A percentile compares a stretch with the other conserved stretches of the same genome.
Conservation (phyloP, 805 yeast genomes). For the Suhomyces sp. region DNA sequence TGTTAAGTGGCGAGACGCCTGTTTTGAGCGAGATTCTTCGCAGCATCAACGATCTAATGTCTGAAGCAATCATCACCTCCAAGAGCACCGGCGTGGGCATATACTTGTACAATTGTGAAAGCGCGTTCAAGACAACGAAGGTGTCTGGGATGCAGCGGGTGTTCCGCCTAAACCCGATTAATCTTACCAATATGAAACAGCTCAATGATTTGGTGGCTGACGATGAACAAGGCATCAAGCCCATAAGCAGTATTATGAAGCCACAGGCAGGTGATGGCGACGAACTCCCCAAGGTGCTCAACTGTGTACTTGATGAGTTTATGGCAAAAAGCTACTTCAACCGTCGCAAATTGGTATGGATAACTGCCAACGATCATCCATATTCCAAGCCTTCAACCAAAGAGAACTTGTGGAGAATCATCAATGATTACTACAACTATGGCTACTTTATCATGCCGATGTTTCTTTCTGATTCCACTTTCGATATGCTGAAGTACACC, state of each 20-base stretch:
- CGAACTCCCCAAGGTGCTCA: constrained; percentile 41
- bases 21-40: constrained; percentile 52
- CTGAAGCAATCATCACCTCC: constrained; percentile 59
- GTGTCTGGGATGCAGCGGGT: constrained; percentile 46
- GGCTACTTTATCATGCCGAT: constrained; percentile 60
- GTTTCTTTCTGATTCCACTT: constrained; percentile 40
- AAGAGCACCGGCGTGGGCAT: constrained; percentile 78
- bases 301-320: constrained; percentile 55
- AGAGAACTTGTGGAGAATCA: constrained; percentile 50
- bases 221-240: constrained; percentile 31
- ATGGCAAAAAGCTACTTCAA: constrained; percentile 46
- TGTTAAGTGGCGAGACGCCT: constrained; percentile 33
- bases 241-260: constrained; percentile 10
- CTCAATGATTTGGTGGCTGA: constrained; percentile 53
- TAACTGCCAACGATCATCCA: constrained; percentile 77
- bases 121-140: constrained; percentile 24
- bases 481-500: constrained; percentile 45
- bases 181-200: constrained; percentile 53
- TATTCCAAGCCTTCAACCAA: constrained; percentile 42
- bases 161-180: constrained; percentile 53
- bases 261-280: constrained; percentile 16
- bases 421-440: constrained; percentile 57
- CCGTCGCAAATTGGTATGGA: constrained; percentile 56
- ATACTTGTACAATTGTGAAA: constrained; percentile 52
- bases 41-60: constrained; percentile 58